These are phyloP conservation scores for Coemansia sp. DNA, from an alignment of 192 early-diverging fungal species.

Conservation along the genomic window DNA sequence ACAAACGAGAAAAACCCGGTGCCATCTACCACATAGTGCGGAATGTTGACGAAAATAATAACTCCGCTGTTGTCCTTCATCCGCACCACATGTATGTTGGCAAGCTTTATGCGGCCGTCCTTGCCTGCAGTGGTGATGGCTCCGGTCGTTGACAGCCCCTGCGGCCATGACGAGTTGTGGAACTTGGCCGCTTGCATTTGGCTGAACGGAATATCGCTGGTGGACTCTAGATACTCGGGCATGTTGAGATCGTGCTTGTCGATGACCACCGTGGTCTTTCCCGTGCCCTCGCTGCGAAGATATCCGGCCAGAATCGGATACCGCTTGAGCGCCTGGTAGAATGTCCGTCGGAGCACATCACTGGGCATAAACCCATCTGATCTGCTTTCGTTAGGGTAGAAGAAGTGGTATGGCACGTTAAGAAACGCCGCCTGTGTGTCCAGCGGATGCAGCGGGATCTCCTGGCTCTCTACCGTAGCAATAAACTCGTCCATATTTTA, in stretches of 20 bases:
- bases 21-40: conserved; percentile 46
- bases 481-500: conserved; percentile 39
- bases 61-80: conserved; percentile 36
- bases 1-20: conserved; percentile 44
- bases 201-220: conserved; percentile 11
- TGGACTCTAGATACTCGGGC: conserved; percentile 45
- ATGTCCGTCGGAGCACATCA: conserved; percentile 16
- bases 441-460: conserved; percentile 38
- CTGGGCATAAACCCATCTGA: conserved; percentile 38
- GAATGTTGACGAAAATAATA: conserved; percentile 37
- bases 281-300: conserved; percentile 14
- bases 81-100: conserved; percentile 32
- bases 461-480: conserved; percentile 27
- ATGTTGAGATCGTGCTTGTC: conserved; percentile 35
- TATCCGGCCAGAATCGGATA: conserved; percentile 39
- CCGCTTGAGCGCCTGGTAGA: conserved; percentile 34
- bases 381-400: conserved; percentile 27
- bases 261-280: conserved; percentile 21
- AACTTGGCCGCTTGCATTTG: conserved; percentile 22
- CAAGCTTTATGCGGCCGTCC: conserved; percentile 25
- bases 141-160: conserved; percentile 19
- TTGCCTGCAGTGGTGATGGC: conserved; percentile 27
- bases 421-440: conserved; percentile 51
- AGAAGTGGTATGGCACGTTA: conserved; percentile 46
- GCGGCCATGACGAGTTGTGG: conserved; percentile 44